Evolutionary conservation across 441 rosid genomes (phyloP).

Genomic region (Biscutella laevigata): DNA sequence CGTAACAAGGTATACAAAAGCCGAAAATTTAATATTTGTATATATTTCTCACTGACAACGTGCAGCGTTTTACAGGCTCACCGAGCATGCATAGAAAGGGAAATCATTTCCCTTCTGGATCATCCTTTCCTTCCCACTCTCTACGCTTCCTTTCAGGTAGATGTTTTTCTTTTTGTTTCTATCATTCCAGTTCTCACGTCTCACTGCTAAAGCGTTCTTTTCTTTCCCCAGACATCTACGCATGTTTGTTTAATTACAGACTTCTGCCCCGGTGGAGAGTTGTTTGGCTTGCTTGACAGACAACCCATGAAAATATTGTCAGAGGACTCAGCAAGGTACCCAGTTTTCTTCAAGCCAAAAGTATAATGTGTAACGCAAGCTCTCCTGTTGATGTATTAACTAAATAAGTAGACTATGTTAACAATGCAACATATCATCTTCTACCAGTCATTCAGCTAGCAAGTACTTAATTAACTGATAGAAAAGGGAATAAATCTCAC

Average conservation of each 20-base stretch:
- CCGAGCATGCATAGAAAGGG: slow-evolving; percentile 86
- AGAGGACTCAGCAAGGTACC: slow-evolving; percentile 87
- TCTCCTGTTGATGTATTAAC: not conserved
- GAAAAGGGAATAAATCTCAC: not conserved
- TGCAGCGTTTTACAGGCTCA: slow-evolving; percentile 57
- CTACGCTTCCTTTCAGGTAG: slow-evolving; percentile 78
- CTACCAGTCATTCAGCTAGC: not conserved
- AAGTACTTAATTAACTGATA: not conserved
- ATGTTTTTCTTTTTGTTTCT: not conserved
- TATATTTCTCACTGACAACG: slow-evolving; percentile 22
- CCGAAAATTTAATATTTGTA: not conserved
- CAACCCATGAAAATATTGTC: slow-evolving; percentile 86
- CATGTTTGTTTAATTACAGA: slow-evolving; percentile 96
- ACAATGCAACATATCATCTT: not conserved
- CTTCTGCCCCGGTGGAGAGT: slow-evolving; percentile 95
- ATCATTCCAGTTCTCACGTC: not conserved
- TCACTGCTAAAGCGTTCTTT: slow-evolving; percentile 3
- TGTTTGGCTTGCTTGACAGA: slow-evolving; percentile 80
- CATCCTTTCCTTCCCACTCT: slow-evolving; percentile 95
- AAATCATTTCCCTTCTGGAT: slow-evolving; percentile 75
- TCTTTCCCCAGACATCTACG: slow-evolving; percentile 62
- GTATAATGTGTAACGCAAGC: not conserved
- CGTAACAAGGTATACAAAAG: slow-evolving; percentile 66
- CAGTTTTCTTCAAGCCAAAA: not conserved
- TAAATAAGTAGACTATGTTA: not conserved